Evolutionary conservation across 164 flowering plant species (phyloP).

Genomic region (Saururus chinensis): DNA sequence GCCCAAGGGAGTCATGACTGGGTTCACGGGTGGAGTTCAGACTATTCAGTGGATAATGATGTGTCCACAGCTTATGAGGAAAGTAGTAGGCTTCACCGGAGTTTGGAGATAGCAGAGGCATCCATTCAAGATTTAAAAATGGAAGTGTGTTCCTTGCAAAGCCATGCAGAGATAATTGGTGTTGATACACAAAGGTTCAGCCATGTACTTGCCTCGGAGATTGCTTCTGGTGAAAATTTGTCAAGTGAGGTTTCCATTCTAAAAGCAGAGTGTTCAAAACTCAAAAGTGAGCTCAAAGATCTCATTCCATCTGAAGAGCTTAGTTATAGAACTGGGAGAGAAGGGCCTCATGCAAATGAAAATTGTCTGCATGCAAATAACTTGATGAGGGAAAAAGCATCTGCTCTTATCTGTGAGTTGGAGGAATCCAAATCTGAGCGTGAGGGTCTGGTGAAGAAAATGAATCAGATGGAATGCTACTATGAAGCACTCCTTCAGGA

Average conservation of each 20-base stretch:
- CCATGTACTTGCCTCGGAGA: constrained; percentile 49
- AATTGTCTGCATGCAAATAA: constrained; percentile 11
- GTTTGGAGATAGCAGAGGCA: constrained; percentile 67
- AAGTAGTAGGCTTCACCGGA: constrained; percentile 49
- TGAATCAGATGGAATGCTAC: constrained; percentile 94
- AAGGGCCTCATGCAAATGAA: constrained; percentile 24
- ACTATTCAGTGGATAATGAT: constrained; percentile 47
- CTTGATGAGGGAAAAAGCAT: constrained; percentile 39
- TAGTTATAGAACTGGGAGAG: constrained; percentile 17
- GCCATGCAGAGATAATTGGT: constrained; percentile 58
- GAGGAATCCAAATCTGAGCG: constrained; percentile 72
- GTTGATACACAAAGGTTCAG: constrained; percentile 51
- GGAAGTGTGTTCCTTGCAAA: constrained; percentile 60
- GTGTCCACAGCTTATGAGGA: constrained; percentile 58
- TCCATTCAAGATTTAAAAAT: constrained; percentile 58
- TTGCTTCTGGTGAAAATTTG: constrained; percentile 57
- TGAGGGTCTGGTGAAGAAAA: constrained; percentile 53
- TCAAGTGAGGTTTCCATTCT: constrained; percentile 53
- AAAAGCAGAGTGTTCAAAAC: constrained; percentile 55
- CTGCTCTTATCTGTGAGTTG: constrained; percentile 62
- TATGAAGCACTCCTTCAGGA: constrained; percentile 89
- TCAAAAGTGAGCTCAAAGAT: constrained; percentile 47
- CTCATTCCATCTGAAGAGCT: constrained; percentile 24
- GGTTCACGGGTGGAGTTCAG: constrained; percentile 64
- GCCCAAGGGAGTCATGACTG: constrained; percentile 46